A percentile compares a stretch with the other conserved stretches of the same genome.
These are phyloP conservation scores for Kodamaea fungicola DNA, from an alignment of 1,139 yeast genomes.

Conservation along the genomic window DNA sequence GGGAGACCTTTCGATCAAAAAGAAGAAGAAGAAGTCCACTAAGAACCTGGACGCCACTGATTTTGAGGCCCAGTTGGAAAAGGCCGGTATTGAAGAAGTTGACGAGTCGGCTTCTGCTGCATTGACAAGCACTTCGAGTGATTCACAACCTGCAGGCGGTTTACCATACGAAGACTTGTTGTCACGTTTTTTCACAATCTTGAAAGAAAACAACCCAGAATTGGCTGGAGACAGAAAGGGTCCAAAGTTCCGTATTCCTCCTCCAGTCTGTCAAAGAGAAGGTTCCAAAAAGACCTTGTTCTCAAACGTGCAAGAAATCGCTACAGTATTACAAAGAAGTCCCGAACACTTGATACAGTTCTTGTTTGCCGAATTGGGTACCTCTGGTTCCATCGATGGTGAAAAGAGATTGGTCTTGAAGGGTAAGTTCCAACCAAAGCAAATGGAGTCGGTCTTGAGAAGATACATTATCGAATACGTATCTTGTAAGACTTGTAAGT, in stretches of 20 bases:
- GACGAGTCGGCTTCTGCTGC: constrained; percentile 19
- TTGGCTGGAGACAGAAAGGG: constrained; percentile 95
- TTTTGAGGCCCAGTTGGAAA: constrained; percentile 84
- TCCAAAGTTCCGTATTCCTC: constrained; percentile 93
- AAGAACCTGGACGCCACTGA: constrained; percentile 62
- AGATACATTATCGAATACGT: constrained; percentile 96
- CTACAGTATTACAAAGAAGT: constrained; percentile 91
- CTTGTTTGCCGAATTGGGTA: constrained; percentile 97
- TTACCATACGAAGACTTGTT: constrained; percentile 76
- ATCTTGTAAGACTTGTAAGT: constrained; percentile 97
- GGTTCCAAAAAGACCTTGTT: constrained; percentile 95
- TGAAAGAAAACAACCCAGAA: constrained; percentile 94
- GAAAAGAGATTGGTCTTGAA: constrained; percentile 93
- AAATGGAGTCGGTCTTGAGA: constrained; percentile 93
- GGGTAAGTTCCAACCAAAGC: constrained; percentile 98
- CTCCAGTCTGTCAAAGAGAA: constrained; percentile 95
- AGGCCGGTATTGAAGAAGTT: constrained; percentile 77
- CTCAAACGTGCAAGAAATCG: constrained; percentile 92
- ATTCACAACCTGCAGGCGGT: constrained; percentile 38
- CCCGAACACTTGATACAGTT: constrained; percentile 97
- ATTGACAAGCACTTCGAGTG: constrained; percentile 6
- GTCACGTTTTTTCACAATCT: constrained; percentile 77
- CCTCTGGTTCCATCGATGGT: constrained; percentile 98
- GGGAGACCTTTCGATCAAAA: constrained; percentile 71
- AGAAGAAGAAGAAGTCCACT: constrained; percentile 72